phyloP scores from a whole-genome alignment of 2,329 filamentous ascomycete genomes.

The Fusarium albidum region DNA sequence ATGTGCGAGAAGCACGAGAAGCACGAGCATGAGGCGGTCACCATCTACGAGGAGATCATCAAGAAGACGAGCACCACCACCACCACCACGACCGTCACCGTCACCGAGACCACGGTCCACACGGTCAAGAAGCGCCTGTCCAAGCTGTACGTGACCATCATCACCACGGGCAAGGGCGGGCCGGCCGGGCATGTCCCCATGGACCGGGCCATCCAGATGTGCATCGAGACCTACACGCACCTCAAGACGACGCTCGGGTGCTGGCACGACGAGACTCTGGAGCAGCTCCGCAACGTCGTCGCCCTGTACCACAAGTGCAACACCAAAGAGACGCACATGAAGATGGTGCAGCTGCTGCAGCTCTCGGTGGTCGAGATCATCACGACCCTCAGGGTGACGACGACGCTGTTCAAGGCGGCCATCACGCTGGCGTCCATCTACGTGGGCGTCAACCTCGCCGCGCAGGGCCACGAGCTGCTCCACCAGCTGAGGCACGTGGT shows the following conservation, averaged over 20 bases:
- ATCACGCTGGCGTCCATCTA: constrained; percentile 56
- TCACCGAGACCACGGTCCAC: constrained; percentile 34
- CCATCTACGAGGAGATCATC: constrained; percentile 56
- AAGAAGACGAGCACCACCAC: constrained; percentile 47
- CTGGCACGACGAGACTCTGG: constrained; percentile 55
- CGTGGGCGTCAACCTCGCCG: constrained; percentile 48
- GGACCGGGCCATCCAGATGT: constrained; percentile 45
- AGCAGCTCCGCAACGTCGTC: constrained; percentile 53
- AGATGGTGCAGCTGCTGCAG: constrained; percentile 50
- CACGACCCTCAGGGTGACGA: constrained; percentile 45
- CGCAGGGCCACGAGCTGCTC: constrained; percentile 52
- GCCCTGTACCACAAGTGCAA: constrained; percentile 50
- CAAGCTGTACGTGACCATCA: constrained; percentile 52
- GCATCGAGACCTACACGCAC: constrained; percentile 52
- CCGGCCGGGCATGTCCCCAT: constrained; percentile 45
- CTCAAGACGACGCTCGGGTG: constrained; percentile 53
- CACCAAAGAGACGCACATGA: constrained; percentile 48
- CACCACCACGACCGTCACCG: constrained; percentile 40
- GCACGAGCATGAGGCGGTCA: constrained; percentile 54
- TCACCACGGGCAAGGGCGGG: constrained; percentile 48
- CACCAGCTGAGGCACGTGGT: constrained; percentile 59
- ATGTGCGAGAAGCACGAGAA: constrained; percentile 55
- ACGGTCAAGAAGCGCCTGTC: constrained; percentile 60
- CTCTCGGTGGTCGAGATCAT: constrained; percentile 52
- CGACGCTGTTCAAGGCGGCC: constrained; percentile 59